Base-by-base conservation (phyloP, 352 stramenopile genomes). In the Aphanomyces stellatus region DNA sequence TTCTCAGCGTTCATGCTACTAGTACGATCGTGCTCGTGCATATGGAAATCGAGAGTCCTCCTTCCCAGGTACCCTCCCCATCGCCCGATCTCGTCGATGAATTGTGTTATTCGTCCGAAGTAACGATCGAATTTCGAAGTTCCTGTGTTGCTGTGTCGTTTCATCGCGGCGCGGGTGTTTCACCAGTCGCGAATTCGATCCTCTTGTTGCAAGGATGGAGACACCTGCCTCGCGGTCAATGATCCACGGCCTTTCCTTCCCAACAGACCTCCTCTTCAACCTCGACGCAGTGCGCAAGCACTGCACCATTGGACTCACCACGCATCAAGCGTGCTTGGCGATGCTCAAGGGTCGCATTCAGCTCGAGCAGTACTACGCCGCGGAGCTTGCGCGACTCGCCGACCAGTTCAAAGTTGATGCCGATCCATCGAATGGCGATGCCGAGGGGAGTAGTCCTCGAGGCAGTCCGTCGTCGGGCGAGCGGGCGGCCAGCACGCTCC, bases 261-360 rank as follows among this genome's bases (percentile, higher is more conserved):
- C 85, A 34, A 88, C 81, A 1, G 81, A 91, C 56, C 72, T 93
- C 27, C 77, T 93, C 53, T 93, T 91, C 63, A 86, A 87, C 51
- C 51, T 91, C 24, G 81, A 91, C 19, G 79, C 86, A 1, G 85
- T 93, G 3, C 76, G 75, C 30, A 69, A 67, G 7, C 67, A 76
- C 28, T 88, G 80, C 55, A 73, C 43, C 2, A 41, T 69, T 8
- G 78, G 80, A 4, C 72, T 91, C n/a, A 33, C 74, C 24, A 78
- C 79, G 6, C 84, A 92, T 42, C 65, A 57, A 13, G 84, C 77
- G 51, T 71, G 91, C 30, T 60, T 94, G 43, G 65, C 73, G 41
- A 72, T 94, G 72, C 74, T 94, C 22, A 87, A 85, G 62, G 81
- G 72, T 51, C 85, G 85, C 63, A 77, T 94, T 17, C 74, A 73